Base-by-base conservation (phyloP, 2,329 filamentous ascomycete genomes). In the Xylariaceae sp. region DNA sequence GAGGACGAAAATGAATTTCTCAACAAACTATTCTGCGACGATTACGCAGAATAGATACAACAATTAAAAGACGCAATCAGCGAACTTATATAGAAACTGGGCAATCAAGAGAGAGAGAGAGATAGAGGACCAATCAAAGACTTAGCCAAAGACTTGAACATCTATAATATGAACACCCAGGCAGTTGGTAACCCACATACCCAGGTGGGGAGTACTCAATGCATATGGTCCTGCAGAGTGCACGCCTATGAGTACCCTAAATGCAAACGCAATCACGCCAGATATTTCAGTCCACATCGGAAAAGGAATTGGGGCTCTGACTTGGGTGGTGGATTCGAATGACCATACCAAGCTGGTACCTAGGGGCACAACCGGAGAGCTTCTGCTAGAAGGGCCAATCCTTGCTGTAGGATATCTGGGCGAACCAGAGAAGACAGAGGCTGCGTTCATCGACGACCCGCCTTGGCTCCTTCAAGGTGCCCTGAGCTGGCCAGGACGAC, bases 181-280 rank as follows among this genome's bases (percentile, higher is more conserved):
- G n/a, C n/a, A n/a, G n/a, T n/a, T n/a, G n/a, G n/a, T n/a, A n/a
- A n/a, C n/a, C n/a, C n/a, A n/a, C n/a, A n/a, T n/a, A n/a, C n/a
- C n/a, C n/a, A n/a, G n/a, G n/a, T n/a, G n/a, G n/a, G n/a, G n/a
- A n/a, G 46, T 49, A 6, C 34, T 49, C 11, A 49, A 49, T 14
- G 46, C 46, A n/a, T 49, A 49, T 29, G 46, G 46, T 8, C 46
- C 46, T 5, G 46, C 46, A 4, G 46, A 49, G 46, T 49, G 46
- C 16, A 49, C 46, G n/a, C 46, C 46, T 3, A 49, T 49, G 46
- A 49, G 46, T 14, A 49, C 46, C 19, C 24, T 49, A 16, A 49
- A 49, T 14, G 11, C 33, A 11, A 16, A 49, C 23, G 46, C 46
- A 29, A 44, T 28, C 14, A 31, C 12, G 17, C 40, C 39, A 31